Evolutionary conservation across 805 yeast species (phyloP), one percentile per base, ranked within the genome.

Genomic region (Candida boidinii): DNA sequence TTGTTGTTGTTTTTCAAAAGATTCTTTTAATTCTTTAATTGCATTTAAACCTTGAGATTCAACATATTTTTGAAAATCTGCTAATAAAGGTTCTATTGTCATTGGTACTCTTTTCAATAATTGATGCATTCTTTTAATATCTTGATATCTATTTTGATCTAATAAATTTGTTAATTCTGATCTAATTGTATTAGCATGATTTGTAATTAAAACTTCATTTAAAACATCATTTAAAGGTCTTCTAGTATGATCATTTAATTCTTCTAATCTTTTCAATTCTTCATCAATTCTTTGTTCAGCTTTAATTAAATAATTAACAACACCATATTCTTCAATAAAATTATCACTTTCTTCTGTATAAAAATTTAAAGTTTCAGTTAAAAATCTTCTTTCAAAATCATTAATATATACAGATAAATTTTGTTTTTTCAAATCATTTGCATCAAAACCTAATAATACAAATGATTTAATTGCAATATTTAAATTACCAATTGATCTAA

Each of bases 391-490:
- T 55, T 92, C 96, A 49, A 90, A 92, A 45, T 71, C 70, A 36
- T 76, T 76, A 42, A 81, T 75, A 59, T 92, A 92, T 21, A 88
- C 87, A 15, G 78, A 70, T 49, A 88, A 66, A 51, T 84, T 86
- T 33, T 85, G 75, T 51, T 86, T 87, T 59, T 83, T 87, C 54
- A 84, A 69, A 57, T 87, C 96, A 52, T 81, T 87, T 37, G 76
- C 78, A 53, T 92, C 97, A 45, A 94, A 79, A 4, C 98, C 97
- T 42, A 92, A 66, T 28, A 77, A 71, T 10, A 90, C 96, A 62
- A 88, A 76, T 1, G 96, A 88, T 47, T 76, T 80, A 40, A 90
- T 82, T 1, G 92, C 87, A 26, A 73, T 65, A 23, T 83, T 73
- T 28, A 92, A 66, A 31, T 73, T 68, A 31, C 70, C 64, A 26